A percentile compares a stretch with the other conserved stretches of the same genome.
Evolutionary conservation across 768 basidiomycete species (phyloP).

Genomic region (Agaricus sinodeliciosus): DNA sequence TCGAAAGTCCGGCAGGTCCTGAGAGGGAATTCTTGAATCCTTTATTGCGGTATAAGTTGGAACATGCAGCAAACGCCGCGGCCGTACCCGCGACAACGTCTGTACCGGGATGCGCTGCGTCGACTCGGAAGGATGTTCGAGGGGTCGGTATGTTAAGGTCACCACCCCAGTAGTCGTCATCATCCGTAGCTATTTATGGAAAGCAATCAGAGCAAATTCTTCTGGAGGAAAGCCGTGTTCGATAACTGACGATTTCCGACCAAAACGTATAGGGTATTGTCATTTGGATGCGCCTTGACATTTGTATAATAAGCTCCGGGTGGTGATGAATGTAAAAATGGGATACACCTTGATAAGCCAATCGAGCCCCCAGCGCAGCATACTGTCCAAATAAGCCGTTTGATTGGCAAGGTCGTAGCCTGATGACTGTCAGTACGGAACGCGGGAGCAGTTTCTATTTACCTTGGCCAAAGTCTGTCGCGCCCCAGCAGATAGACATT

Average conservation of each 20-base stretch:
- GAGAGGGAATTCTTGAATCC: constrained; percentile 48
- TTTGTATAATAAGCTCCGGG: background rate
- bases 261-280: constrained; percentile 70
- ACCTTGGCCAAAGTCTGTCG: constrained; percentile 78
- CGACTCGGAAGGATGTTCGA: constrained; percentile 75
- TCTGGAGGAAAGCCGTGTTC: background rate
- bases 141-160: constrained; percentile 70
- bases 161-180: constrained; percentile 87
- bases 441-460: background rate
- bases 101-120: constrained; percentile 77
- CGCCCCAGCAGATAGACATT: constrained; percentile 89
- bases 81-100: constrained; percentile 82
- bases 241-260: constrained; percentile 52
- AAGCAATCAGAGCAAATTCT: constrained; percentile 5
- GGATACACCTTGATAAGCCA: constrained; percentile 79
- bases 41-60: constrained; percentile 67
- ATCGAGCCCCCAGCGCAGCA: constrained; percentile 85
- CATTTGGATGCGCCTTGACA: constrained; percentile 69
- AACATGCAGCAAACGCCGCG: constrained; percentile 84
- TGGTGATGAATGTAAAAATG: background rate
- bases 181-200: constrained; percentile 38
- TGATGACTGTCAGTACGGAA: constrained; percentile 17
- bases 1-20: constrained; percentile 59
- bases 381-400: constrained; percentile 86
- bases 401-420: constrained; percentile 84